Base-by-base conservation (phyloP, 257 asterid genomes). In the Primulina eburnea region DNA sequence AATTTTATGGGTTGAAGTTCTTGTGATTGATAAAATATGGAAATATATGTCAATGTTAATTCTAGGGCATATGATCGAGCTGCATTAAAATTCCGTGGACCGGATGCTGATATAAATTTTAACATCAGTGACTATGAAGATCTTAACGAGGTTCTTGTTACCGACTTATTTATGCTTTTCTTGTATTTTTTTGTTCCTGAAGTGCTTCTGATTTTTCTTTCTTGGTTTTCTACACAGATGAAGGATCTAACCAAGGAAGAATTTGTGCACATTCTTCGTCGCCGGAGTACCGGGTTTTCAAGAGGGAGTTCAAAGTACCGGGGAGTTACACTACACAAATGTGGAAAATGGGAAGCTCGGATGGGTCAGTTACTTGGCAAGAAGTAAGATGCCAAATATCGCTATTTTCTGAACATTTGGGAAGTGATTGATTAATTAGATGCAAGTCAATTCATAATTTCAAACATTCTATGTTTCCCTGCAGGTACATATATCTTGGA, bases 331-430 rank as follows among this genome's bases (percentile, higher is more conserved):
- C 76, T 88, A 79, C 97, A 93, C 83, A 93, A 88, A 87, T 93
- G 98, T 78, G 98, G 98, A 40, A 88, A 96, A 40, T 93, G 98
- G 98, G 98, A 93, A 80, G 98, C 98, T 79, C 85, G 97, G 70
- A 88, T 93, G 97, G 98, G 98, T 57, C 98, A 93, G 79, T 89
- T 88, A 75, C 98, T 93, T 73, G 98, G 98, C 80, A 93, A 90
- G 89, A 93, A 93, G 98, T 92, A 75, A 77, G 94, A 74, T 58
- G 58, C 28, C 58, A 58, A 50, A 16, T 50, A 5, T 50, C 21
- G 5, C 8, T 50, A 50, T 50, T 50, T 16, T 50, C 21, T 50
- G 21, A 50, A 50, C 57, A 50, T 14, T 16, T 50, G 8, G 21
- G 7, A 50, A 50, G 8, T 17, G 21, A 50, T 16, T 16, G 21